phyloP scores from a whole-genome alignment of 306 rosid genomes.

The Dalbergia cultrata region DNA sequence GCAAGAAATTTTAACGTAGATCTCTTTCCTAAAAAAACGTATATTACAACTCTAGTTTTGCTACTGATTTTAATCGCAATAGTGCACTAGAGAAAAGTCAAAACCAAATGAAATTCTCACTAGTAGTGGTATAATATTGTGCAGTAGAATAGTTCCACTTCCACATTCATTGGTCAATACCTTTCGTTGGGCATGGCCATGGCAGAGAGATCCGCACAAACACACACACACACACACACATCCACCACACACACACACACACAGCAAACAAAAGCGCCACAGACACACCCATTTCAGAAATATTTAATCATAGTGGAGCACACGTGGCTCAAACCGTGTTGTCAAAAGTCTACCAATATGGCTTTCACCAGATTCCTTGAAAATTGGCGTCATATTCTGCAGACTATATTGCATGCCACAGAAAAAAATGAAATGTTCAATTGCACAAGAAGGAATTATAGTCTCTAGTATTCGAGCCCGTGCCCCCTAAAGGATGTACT shows the following conservation, averaged over 20 bases:
- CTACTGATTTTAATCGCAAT: neutral
- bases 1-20: too few relatives aligned
- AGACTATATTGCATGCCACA: neutral
- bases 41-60: too few relatives aligned
- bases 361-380: constrained; percentile 22
- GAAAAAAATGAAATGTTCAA: neutral
- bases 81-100: neutral
- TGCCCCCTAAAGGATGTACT: neutral
- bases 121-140: constrained; percentile 26
- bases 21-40: too few relatives aligned
- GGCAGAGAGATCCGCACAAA: constrained; percentile 22
- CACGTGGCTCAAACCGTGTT: constrained; percentile 26
- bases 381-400: constrained; percentile 29
- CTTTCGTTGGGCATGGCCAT: constrained; percentile 18
- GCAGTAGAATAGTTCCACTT: constrained; percentile 36
- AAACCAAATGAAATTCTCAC: constrained; percentile 31
- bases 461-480: neutral
- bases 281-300: constrained; percentile 43
- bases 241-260: constrained; percentile 29
- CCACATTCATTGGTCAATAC: constrained; percentile 62
- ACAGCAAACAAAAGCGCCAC: constrained; percentile 27
- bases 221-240: constrained; percentile 11
- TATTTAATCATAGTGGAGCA: constrained; percentile 36
- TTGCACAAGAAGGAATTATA: constrained; percentile 3
- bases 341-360: constrained; percentile 31